phyloP scores from a whole-genome alignment of 2,329 filamentous ascomycete genomes.

The Hypoxylon sp. region DNA sequence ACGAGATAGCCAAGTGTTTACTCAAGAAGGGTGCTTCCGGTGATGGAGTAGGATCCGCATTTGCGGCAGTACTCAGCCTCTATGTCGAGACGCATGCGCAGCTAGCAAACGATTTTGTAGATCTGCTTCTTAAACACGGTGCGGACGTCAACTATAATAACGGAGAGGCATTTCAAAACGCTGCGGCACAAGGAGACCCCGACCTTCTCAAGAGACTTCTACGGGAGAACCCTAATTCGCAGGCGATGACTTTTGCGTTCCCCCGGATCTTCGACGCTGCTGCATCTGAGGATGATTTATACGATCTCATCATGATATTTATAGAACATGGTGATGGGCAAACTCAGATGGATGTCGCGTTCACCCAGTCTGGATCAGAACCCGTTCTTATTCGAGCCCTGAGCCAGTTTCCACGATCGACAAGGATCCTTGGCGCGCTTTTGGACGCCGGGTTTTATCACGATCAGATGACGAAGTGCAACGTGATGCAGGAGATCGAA shows the following conservation, averaged over 20 bases:
- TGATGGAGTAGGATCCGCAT: conserved; percentile 61
- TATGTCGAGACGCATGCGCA: conserved; percentile 57
- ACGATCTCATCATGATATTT: conserved; percentile 68
- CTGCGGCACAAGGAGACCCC: conserved; percentile 66
- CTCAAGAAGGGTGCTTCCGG: conserved; percentile 65
- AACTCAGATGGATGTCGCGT: conserved; percentile 66
- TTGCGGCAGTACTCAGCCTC: conserved; percentile 63
- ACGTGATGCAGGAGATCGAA: conserved; percentile 62
- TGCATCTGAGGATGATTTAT: conserved; percentile 64
- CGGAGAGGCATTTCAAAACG: conserved; percentile 69
- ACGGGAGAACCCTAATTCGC: conserved; percentile 63
- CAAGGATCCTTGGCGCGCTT: conserved; percentile 66
- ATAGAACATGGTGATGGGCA: conserved; percentile 65
- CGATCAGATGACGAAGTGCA: conserved; percentile 65
- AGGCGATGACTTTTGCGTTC: conserved; percentile 68
- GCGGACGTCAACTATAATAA: conserved; percentile 66
- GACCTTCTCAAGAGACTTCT: conserved; percentile 67
- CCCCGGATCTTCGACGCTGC: conserved; percentile 69
- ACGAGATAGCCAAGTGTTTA: conserved; percentile 64
- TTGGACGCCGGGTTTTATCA: conserved; percentile 73
- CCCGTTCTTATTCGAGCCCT: conserved; percentile 69
- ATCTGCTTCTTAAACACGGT: conserved; percentile 59
- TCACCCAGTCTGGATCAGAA: conserved; percentile 59
- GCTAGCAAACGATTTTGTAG: conserved; percentile 64
- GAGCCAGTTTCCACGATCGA: conserved; percentile 68